These are phyloP conservation scores for Penicillium sp. DNA, from an alignment of 2,329 filamentous ascomycete genomes.

Conservation along the genomic window DNA sequence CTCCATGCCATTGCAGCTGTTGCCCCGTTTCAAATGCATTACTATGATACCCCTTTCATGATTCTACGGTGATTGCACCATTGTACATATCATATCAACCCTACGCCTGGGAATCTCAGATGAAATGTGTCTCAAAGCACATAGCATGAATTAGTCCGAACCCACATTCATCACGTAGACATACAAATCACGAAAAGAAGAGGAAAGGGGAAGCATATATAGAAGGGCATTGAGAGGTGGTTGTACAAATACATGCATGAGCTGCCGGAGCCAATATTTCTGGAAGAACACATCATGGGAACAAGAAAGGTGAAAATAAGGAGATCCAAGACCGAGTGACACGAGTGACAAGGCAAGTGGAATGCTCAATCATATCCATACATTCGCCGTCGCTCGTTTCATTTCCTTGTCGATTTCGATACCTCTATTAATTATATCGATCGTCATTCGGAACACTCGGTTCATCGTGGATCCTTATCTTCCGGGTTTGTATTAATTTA, in stretches of 20 bases:
- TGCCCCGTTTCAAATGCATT: not conserved
- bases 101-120: not conserved
- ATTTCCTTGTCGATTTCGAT: conserved; percentile 1
- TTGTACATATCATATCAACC: not conserved
- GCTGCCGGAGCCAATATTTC: conserved; percentile 27
- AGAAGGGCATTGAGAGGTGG: conserved; percentile 15
- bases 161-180: conserved; percentile 29
- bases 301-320: conserved; percentile 14
- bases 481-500: conserved; percentile 30
- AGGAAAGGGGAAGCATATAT: conserved; percentile 14
- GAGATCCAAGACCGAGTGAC: not conserved
- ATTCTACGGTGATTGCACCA: not conserved
- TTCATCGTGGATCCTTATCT: conserved; percentile 19
- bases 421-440: conserved; percentile 2
- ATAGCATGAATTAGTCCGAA: conserved; percentile 2
- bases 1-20: not conserved
- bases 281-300: conserved; percentile 25
- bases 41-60: not conserved
- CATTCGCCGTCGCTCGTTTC: not conserved
- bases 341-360: not conserved
- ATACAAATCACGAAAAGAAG: conserved; percentile 18
- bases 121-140: not conserved
- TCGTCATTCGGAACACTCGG: conserved; percentile 10
- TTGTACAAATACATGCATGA: conserved; percentile 38
- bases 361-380: not conserved